phyloP scores from a whole-genome alignment of 2,329 filamentous ascomycete genomes.

The Tympanopsis confertula region DNA sequence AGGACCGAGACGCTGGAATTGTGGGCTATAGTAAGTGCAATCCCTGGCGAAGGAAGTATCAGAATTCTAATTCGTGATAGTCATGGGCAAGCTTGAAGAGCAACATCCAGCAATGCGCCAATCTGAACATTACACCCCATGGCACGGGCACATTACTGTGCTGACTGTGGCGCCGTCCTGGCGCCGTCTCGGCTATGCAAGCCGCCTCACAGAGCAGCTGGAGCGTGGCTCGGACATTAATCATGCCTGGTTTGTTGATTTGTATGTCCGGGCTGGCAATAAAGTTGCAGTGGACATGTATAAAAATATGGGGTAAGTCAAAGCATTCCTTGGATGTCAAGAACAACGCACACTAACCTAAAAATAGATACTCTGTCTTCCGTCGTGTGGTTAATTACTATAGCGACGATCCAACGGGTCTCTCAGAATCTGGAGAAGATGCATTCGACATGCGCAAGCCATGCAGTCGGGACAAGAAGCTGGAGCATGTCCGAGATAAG shows the following conservation, averaged over 20 bases:
- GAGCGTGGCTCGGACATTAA: conserved; percentile 55
- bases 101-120: conserved; percentile 41
- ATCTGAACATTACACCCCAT: conserved; percentile 58
- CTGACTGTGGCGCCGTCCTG: conserved; percentile 57
- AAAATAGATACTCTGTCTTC: conserved; percentile 52
- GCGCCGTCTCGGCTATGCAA: conserved; percentile 55
- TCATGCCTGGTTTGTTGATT: conserved; percentile 63
- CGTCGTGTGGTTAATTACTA: conserved; percentile 58
- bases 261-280: conserved; percentile 61
- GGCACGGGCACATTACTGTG: conserved; percentile 67
- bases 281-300: conserved; percentile 58
- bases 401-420: conserved; percentile 43
- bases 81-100: conserved; percentile 64
- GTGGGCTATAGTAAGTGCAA: conserved; percentile 52
- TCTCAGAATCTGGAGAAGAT: conserved; percentile 39
- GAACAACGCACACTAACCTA: no score
- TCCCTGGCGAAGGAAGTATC: not conserved
- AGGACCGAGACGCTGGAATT: conserved; percentile 50
- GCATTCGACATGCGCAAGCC: conserved; percentile 68
- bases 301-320: conserved; percentile 44
- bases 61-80: conserved; percentile 20
- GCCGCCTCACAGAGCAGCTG: conserved; percentile 47
- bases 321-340: no score
- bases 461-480: conserved; percentile 47
- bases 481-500: conserved; percentile 48